Evolutionary conservation across 2,329 filamentous ascomycete species (phyloP).

Genomic region (Aspergillus sp.): DNA sequence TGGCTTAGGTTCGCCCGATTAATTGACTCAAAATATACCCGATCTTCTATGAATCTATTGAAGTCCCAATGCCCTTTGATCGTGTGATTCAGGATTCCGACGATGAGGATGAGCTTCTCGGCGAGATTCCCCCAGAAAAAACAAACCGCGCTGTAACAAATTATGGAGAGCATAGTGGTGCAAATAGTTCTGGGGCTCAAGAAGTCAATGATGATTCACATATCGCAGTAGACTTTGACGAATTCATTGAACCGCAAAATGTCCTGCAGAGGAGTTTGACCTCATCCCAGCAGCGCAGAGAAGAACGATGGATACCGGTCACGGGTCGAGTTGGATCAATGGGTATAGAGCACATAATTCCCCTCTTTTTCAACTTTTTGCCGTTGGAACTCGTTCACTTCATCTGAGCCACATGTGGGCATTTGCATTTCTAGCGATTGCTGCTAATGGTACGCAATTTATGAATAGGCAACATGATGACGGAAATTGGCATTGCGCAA

Average conservation of each 20-base stretch:
- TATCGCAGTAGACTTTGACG: slow-evolving; percentile 37
- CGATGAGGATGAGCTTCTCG: slow-evolving; percentile 40
- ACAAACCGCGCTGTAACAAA: slow-evolving; percentile 14
- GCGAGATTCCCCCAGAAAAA: slow-evolving; percentile 24
- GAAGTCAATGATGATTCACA: slow-evolving; percentile 19
- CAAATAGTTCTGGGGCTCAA: background rate
- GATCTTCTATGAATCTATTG: background rate
- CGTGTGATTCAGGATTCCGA: slow-evolving; percentile 48
- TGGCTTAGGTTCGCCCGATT: background rate
- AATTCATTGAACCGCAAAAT: slow-evolving; percentile 37
- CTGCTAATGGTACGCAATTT: background rate
- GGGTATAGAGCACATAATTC: slow-evolving; percentile 24
- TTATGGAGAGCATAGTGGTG: background rate
- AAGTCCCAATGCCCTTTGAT: slow-evolving; percentile 31
- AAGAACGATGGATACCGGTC: slow-evolving; percentile 36
- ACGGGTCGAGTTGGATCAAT: slow-evolving; percentile 30
- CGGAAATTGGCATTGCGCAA: slow-evolving; percentile 35
- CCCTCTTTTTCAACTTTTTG: too few species aligned
- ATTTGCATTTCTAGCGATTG: background rate
- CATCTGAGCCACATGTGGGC: too few species aligned
- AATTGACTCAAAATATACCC: background rate
- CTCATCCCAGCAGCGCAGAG: slow-evolving; percentile 34
- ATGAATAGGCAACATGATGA: slow-evolving; percentile 32
- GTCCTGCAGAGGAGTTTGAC: slow-evolving; percentile 16
- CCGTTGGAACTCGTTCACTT: too few species aligned